Conservation (phyloP, 2,329 filamentous ascomycete species). For the Pseudocercospora crystallina region DNA sequence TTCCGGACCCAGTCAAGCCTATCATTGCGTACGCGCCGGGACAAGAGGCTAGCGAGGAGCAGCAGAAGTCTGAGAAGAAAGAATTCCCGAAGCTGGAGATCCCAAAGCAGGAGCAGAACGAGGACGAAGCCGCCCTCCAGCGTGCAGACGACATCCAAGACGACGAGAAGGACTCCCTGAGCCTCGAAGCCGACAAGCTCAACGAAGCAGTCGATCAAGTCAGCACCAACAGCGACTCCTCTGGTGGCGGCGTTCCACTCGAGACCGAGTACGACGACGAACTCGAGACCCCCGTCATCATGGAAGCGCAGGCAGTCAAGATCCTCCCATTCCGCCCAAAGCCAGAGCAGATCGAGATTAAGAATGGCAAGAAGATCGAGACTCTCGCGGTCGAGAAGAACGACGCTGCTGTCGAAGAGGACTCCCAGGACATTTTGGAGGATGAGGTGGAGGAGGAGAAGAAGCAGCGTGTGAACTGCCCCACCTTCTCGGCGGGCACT, state of each 20-base stretch:
- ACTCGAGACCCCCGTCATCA: too few species aligned
- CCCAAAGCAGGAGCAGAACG: background rate
- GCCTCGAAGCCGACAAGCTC: background rate
- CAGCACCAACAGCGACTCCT: background rate
- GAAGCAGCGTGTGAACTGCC: constrained; percentile 11
- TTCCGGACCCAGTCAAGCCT: constrained; percentile 7
- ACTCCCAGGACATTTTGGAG: background rate
- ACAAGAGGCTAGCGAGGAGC: background rate
- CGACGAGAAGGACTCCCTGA: background rate
- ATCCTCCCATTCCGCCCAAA: background rate
- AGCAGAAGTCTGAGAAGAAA: background rate
- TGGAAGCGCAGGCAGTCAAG: background rate
- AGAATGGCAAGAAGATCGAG: background rate
- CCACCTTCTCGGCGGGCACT: constrained; percentile 20
- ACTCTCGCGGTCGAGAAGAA: background rate
- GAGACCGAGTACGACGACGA: too few species aligned
- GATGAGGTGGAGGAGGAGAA: background rate
- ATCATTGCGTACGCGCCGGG: constrained; percentile 2
- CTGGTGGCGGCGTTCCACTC: too few species aligned
- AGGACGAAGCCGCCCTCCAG: background rate
- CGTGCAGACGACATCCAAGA: background rate
- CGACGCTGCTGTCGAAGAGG: background rate
- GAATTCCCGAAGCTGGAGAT: background rate
- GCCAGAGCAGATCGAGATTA: background rate
- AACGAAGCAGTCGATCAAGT: background rate